These are phyloP conservation scores for Pseudogymnoascus sp. DNA, from an alignment of 2,329 filamentous ascomycete genomes.

Conservation along the genomic window DNA sequence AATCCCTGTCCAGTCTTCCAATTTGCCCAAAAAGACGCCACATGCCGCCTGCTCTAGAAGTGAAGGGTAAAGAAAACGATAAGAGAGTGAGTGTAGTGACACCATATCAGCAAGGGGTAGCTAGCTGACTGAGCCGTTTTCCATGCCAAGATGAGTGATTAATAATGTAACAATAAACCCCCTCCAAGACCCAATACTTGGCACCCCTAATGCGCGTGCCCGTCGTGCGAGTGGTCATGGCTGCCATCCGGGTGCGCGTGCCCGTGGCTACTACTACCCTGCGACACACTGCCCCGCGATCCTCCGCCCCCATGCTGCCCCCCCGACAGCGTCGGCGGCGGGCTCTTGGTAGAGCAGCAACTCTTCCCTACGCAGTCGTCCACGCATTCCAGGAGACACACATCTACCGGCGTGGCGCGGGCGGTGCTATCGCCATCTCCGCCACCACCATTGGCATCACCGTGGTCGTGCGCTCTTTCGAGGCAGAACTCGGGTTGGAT, in stretches of 20 bases:
- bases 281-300: neutral
- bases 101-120: neutral
- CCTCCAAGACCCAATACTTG: neutral
- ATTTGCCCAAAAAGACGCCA: neutral
- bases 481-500: conserved; percentile 87
- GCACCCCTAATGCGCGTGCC: neutral
- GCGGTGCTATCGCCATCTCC: conserved; percentile 22
- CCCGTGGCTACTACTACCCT: neutral
- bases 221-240: neutral
- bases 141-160: neutral
- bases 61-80: neutral
- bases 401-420: conserved; percentile 18
- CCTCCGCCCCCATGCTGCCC: neutral
- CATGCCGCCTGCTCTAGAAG: neutral
- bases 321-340: neutral
- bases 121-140: neutral
- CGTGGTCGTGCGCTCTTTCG: conserved; percentile 34
- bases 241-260: neutral
- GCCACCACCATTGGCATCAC: conserved; percentile 15
- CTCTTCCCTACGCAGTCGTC: conserved; percentile 29
- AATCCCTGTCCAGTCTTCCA: neutral
- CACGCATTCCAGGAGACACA: conserved; percentile 28
- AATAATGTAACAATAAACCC: neutral
- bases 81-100: neutral
- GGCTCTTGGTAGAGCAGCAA: conserved; percentile 24